Conservation (phyloP, 1,284 basidiomycete genomes). For the Serendipita sp. region DNA sequence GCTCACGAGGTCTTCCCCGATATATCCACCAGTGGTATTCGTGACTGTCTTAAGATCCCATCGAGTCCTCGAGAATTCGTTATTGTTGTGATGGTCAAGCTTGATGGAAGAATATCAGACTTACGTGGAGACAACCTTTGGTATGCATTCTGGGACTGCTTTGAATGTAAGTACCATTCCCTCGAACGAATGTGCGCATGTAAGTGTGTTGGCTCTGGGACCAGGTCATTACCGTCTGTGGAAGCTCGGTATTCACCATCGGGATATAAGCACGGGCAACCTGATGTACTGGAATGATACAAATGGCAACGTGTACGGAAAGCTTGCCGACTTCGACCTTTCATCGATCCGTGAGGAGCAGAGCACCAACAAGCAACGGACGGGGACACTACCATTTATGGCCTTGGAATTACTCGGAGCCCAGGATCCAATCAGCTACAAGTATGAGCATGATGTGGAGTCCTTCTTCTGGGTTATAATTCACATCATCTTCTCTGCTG, state of each 20-base stretch:
- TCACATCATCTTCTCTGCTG: too few relatives aligned
- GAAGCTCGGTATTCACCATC: not conserved
- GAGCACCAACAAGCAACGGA: not conserved
- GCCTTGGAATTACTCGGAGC: not conserved
- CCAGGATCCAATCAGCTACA: not conserved
- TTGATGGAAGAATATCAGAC: not conserved
- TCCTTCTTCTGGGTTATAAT: conserved; percentile 7
- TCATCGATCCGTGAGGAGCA: not conserved
- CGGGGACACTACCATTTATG: conserved; percentile 9
- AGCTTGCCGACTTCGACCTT: not conserved
- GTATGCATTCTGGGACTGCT: not conserved
- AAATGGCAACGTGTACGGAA: not conserved
- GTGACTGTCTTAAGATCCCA: not conserved
- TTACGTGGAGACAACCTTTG: not conserved
- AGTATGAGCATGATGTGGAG: conserved; percentile 6
- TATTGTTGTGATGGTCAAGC: not conserved
- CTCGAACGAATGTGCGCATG: not conserved
- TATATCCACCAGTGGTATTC: not conserved
- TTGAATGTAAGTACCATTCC: not conserved
- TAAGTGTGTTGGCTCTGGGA: not conserved
- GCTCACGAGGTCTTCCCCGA: not conserved
- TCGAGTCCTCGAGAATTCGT: not conserved
- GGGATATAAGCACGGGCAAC: not conserved
- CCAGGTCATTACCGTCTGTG: not conserved
- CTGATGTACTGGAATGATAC: not conserved